Evolutionary conservation across 345 rosid genomes (phyloP).

Genomic region (Noccaea bulbosa): DNA sequence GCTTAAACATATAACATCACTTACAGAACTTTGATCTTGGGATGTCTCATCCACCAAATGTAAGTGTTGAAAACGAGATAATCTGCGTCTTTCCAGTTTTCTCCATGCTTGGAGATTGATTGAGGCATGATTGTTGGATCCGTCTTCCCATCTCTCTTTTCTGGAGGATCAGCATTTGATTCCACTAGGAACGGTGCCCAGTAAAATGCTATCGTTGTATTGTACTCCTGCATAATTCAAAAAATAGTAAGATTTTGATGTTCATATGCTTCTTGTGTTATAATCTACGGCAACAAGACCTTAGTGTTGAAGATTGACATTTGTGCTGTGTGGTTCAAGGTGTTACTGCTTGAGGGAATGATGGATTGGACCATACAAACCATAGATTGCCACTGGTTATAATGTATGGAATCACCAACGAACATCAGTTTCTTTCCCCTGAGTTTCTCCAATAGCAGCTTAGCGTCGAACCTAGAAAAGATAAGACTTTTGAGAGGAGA

Average conservation of each 20-base stretch:
- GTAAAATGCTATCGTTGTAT: slow-evolving; percentile 59
- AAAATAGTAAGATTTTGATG: slow-evolving; percentile 14
- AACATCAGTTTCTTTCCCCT: slow-evolving; percentile 68
- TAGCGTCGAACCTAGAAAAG: slow-evolving; percentile 54
- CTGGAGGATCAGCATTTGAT: slow-evolving; percentile 64
- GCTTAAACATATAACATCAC: slow-evolving; percentile 12
- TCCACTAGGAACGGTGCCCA: slow-evolving; percentile 78
- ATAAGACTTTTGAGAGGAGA: neutral
- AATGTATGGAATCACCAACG: slow-evolving; percentile 69
- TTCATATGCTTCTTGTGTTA: neutral
- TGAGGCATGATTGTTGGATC: slow-evolving; percentile 52
- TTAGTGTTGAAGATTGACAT: slow-evolving; percentile 45
- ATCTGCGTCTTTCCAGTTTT: slow-evolving; percentile 58
- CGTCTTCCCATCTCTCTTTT: slow-evolving; percentile 50
- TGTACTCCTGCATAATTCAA: slow-evolving; percentile 54
- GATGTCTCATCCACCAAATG: slow-evolving; percentile 66
- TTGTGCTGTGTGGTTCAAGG: slow-evolving; percentile 46
- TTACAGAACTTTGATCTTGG: slow-evolving; percentile 60
- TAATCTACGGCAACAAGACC: slow-evolving; percentile 39
- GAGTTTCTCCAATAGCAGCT: slow-evolving; percentile 58
- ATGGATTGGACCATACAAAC: slow-evolving; percentile 66
- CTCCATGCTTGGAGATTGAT: slow-evolving; percentile 64
- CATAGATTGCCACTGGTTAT: slow-evolving; percentile 73
- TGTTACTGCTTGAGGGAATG: slow-evolving; percentile 47
- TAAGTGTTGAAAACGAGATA: slow-evolving; percentile 66